phyloP scores from a whole-genome alignment of 495 filamentous ascomycete species.

The Trichocladium uniseriatum region DNA sequence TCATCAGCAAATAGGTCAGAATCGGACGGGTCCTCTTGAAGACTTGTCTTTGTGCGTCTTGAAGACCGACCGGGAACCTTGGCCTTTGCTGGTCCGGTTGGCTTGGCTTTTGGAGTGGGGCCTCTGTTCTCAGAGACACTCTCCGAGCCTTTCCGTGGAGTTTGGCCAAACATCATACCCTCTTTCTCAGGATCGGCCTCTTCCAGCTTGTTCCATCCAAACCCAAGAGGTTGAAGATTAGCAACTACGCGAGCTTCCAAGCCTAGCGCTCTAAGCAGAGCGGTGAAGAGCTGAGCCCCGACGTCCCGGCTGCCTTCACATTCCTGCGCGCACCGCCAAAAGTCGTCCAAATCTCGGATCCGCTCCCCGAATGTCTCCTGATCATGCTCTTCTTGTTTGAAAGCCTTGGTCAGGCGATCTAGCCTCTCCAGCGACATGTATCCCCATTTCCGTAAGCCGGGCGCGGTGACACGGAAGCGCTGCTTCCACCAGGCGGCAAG shows the following conservation, averaged over 20 bases:
- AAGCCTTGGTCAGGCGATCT: constrained; percentile 55
- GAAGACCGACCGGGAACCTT: constrained; percentile 28
- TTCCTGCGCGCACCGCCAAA: constrained; percentile 55
- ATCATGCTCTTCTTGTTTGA: constrained; percentile 53
- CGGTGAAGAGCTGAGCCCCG: constrained; percentile 84
- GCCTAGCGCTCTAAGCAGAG: constrained; percentile 71
- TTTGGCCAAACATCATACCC: constrained; percentile 8
- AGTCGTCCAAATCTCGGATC: constrained; percentile 53
- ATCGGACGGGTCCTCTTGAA: constrained; percentile 19
- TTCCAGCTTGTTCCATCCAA: constrained; percentile 84
- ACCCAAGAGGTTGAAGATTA: constrained; percentile 79
- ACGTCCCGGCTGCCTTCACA: constrained; percentile 81
- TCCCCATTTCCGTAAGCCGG: constrained; percentile 78
- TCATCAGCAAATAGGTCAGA: constrained; percentile 31
- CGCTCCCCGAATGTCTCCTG: constrained; percentile 63
- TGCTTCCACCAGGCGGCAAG: constrained; percentile 81
- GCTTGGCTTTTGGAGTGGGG: constrained; percentile 1
- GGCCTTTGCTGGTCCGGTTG: constrained; percentile 13
- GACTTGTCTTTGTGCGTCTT: constrained; percentile 37
- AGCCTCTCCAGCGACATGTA: constrained; percentile 65
- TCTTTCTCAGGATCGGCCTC: constrained; percentile 46
- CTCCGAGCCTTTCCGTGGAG: constrained; percentile 12
- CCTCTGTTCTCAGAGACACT: background rate
- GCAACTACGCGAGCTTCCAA: constrained; percentile 73
- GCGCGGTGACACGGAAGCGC: constrained; percentile 66